phyloP scores from a whole-genome alignment of 805 yeast species.

The Barnettozyma wickerhamii region DNA sequence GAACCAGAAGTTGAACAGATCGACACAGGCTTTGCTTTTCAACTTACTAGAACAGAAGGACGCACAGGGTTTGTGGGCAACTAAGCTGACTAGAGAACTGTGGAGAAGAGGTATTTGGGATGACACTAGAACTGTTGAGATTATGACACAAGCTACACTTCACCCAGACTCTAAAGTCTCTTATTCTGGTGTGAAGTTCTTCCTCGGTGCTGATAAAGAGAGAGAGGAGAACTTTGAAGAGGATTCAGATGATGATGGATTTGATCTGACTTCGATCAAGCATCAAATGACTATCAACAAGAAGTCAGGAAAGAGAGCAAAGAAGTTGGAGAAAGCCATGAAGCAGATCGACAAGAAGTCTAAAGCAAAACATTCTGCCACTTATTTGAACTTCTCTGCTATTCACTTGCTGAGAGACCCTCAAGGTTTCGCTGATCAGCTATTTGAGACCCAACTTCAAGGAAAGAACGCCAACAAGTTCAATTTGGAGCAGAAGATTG shows the following conservation, averaged over 20 bases:
- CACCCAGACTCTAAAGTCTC: slow-evolving; percentile 86
- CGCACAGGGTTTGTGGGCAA: slow-evolving; percentile 92
- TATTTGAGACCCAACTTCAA: slow-evolving; percentile 68
- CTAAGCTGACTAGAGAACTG: slow-evolving; percentile 87
- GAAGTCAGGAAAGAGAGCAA: slow-evolving; percentile 73
- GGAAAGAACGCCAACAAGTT: slow-evolving; percentile 67
- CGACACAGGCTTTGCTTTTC: slow-evolving; percentile 89
- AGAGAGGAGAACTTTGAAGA: slow-evolving; percentile 82
- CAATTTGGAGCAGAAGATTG: slow-evolving; percentile 83
- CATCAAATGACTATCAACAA: slow-evolving; percentile 84
- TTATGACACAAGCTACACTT: slow-evolving; percentile 93
- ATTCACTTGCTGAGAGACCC: slow-evolving; percentile 94
- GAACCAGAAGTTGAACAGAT: slow-evolving; percentile 82
- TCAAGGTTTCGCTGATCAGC: slow-evolving; percentile 90
- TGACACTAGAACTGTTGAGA: slow-evolving; percentile 93
- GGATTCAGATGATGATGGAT: slow-evolving; percentile 62
- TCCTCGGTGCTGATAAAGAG: slow-evolving; percentile 92
- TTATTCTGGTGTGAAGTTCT: slow-evolving; percentile 84
- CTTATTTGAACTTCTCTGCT: slow-evolving; percentile 88
- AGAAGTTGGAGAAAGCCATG: slow-evolving; percentile 72
- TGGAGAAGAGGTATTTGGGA: slow-evolving; percentile 99
- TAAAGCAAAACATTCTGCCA: slow-evolving; percentile 50
- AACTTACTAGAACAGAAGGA: slow-evolving; percentile 76
- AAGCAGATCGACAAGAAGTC: slow-evolving; percentile 64
- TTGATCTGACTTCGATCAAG: slow-evolving; percentile 67